These are phyloP conservation scores for Fistulifera pelliculosa DNA, from an alignment of 108 stramenopile species.

Conservation along the genomic window DNA sequence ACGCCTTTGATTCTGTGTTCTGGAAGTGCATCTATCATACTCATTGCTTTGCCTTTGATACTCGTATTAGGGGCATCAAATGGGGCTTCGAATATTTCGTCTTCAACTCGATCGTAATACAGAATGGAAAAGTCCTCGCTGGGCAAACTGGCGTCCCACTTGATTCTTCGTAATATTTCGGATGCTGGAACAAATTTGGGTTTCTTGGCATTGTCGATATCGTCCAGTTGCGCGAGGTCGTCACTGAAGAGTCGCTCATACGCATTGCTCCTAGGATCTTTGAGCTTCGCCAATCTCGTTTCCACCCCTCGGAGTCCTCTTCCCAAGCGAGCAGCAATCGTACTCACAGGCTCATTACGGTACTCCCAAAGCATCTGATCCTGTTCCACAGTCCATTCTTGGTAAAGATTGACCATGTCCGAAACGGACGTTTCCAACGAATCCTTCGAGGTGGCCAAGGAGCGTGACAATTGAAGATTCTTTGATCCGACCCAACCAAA, in stretches of 20 bases:
- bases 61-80: conserved; percentile 63
- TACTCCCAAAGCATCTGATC: conserved; percentile 57
- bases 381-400: conserved; percentile 75
- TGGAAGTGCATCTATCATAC: conserved; percentile 65
- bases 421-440: no score
- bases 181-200: conserved; percentile 51
- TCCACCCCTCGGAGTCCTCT: conserved; percentile 74
- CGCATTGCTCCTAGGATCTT: conserved; percentile 52
- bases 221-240: conserved; percentile 6
- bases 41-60: conserved; percentile 44
- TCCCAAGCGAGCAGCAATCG: conserved; percentile 64
- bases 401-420: conserved; percentile 63
- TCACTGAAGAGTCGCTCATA: conserved; percentile 63
- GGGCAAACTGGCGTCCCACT: conserved; percentile 51
- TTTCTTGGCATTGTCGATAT: conserved; percentile 4
- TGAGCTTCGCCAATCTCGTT: conserved; percentile 50
- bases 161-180: conserved; percentile 72
- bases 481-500: no score
- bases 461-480: no score
- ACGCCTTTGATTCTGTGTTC: conserved; percentile 75
- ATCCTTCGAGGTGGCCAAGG: no score
- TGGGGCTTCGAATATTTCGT: conserved; percentile 41
- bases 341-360: conserved; percentile 29
- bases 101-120: conserved; percentile 62
- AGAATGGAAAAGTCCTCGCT: conserved; percentile 49